Percentiles rank a stretch among this genome's conserved stretches.
Evolutionary conservation across 352 stramenopile species (phyloP).

Genomic region (Aphanomyces euteiches): DNA sequence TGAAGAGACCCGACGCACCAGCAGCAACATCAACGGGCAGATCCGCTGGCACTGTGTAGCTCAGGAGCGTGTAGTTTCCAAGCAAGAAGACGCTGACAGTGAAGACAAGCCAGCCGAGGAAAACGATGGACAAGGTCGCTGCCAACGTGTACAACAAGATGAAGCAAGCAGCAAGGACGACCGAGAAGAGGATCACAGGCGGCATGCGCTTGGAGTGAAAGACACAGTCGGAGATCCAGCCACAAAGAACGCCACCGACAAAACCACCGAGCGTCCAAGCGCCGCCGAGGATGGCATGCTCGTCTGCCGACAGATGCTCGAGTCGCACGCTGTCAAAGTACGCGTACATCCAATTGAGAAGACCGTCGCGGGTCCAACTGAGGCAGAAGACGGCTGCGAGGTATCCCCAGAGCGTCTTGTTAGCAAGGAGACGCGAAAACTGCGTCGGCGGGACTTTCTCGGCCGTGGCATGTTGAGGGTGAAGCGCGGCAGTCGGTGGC

Average conservation of each 20-base stretch:
- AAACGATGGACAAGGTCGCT: slow-evolving; percentile 45
- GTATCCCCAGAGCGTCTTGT: slow-evolving; percentile 64
- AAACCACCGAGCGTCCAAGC: slow-evolving; percentile 73
- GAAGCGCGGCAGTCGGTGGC: slow-evolving; percentile 42
- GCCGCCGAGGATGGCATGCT: slow-evolving; percentile 61
- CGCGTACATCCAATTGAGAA: slow-evolving; percentile 72
- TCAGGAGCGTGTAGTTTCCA: slow-evolving; percentile 74
- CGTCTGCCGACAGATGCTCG: slow-evolving; percentile 40
- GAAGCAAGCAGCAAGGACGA: slow-evolving; percentile 51
- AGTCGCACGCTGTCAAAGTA: slow-evolving; percentile 65
- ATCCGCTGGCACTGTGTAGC: slow-evolving; percentile 70
- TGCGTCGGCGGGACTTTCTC: not conserved
- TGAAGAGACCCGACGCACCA: slow-evolving; percentile 60
- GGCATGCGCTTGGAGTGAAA: slow-evolving; percentile 63
- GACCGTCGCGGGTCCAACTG: slow-evolving; percentile 60
- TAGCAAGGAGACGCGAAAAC: slow-evolving; percentile 39
- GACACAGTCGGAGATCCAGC: slow-evolving; percentile 65
- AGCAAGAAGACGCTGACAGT: slow-evolving; percentile 63
- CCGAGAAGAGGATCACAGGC: slow-evolving; percentile 69
- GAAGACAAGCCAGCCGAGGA: slow-evolving; percentile 58
- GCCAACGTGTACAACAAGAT: slow-evolving; percentile 56
- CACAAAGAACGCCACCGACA: slow-evolving; percentile 61
- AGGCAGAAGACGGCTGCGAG: slow-evolving; percentile 65
- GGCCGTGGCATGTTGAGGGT: not conserved
- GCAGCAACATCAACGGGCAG: slow-evolving; percentile 67